phyloP scores from a whole-genome alignment of 2,329 filamentous ascomycete species.

The Fusarium foetens region DNA sequence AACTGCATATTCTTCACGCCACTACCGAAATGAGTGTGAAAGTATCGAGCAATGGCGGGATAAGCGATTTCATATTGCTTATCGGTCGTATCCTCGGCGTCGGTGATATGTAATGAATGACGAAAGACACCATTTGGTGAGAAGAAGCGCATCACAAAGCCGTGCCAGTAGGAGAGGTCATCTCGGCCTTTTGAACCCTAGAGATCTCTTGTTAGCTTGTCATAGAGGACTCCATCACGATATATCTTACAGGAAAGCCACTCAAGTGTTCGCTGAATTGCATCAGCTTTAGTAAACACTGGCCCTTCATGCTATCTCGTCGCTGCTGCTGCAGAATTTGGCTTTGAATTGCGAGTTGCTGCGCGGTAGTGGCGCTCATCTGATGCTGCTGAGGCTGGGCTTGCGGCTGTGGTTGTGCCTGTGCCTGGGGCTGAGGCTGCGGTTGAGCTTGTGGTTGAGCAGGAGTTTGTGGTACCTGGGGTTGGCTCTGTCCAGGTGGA shows the following conservation, averaged over 20 bases:
- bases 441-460: slow-evolving; percentile 51
- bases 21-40: slow-evolving; percentile 87
- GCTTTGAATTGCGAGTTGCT: slow-evolving; percentile 51
- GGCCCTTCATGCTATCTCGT: slow-evolving; percentile 63
- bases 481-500: slow-evolving; percentile 49
- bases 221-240: background rate
- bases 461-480: slow-evolving; percentile 49
- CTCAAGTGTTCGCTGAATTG: slow-evolving; percentile 72
- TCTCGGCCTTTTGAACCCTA: slow-evolving; percentile 69
- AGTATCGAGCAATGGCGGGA: slow-evolving; percentile 86
- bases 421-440: slow-evolving; percentile 49
- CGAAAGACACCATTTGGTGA: slow-evolving; percentile 80
- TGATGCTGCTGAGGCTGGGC: slow-evolving; percentile 46
- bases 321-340: slow-evolving; percentile 58
- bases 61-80: slow-evolving; percentile 90
- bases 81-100: slow-evolving; percentile 67
- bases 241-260: slow-evolving; percentile 60
- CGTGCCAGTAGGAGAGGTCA: slow-evolving; percentile 80
- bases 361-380: slow-evolving; percentile 47
- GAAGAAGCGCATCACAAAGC: slow-evolving; percentile 85
- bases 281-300: slow-evolving; percentile 68
- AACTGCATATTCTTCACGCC: slow-evolving; percentile 89
- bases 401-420: slow-evolving; percentile 46
- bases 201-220: slow-evolving; percentile 4
- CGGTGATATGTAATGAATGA: slow-evolving; percentile 70